Base-by-base conservation (phyloP, 495 filamentous ascomycete genomes). In the Astrocystis sublimbata region DNA sequence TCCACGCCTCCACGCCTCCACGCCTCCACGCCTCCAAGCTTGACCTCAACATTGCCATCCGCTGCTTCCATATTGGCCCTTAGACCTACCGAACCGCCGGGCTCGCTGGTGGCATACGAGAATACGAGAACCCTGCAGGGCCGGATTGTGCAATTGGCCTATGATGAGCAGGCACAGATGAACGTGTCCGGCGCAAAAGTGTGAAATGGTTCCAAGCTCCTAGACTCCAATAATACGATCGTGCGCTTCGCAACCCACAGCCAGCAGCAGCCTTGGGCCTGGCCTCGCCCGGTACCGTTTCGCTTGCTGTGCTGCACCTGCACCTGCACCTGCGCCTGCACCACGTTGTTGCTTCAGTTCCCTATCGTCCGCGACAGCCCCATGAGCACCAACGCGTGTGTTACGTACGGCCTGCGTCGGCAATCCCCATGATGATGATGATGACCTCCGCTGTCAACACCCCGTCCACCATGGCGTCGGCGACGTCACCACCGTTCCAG, bases 381-480 rank as follows among this genome's bases (percentile, higher is more conserved):
- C n/a, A 45, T 57, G 54, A 57, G 38, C 54, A 45, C 17, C 40
- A 6, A 19, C 9, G 13, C 26, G 9, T 12, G 35, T 35, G 49
- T n/a, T n/a, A n/a, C n/a, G n/a, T n/a, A 52, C 49, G 40, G 40
- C 28, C 40, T 30, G 40, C 58, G 36, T 17, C 36, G 30, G 47
- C 47, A 45, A 26, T 40, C 36, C 38, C 58, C 12, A 46, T 23
- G 50, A 55, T 62, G 60, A 41, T 47, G 30, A 21, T 31, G 60
- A 41, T 47, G 30, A 21, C 41, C 13, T 53, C 50, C 7, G 50
- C 28, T n/a, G 38, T 21, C 9, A 30, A 55, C 41, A 55, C 60
- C 8, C 60, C 60, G 5, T 56, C 60, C 41, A 55, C 51, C 0
- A 46, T 62, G 60, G 30, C 49, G 21, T 62, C 51, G 8, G 35